Evolutionary conservation across 2,329 filamentous ascomycete genomes (phyloP).

Genomic region (Clarireedia sp.): DNA sequence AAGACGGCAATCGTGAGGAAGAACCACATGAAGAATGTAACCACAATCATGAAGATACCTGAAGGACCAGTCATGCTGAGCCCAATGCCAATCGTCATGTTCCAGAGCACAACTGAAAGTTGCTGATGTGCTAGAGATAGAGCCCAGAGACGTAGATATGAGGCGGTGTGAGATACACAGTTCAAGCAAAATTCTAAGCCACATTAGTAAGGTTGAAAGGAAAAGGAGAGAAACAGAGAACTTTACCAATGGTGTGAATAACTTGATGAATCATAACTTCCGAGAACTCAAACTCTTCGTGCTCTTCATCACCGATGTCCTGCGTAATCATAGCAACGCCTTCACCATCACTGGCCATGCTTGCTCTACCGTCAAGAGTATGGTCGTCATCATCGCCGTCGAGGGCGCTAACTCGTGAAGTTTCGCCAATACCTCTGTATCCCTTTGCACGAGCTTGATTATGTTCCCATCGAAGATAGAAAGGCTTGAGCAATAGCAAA

Average conservation of each 20-base stretch:
- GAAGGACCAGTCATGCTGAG: constrained; percentile 57
- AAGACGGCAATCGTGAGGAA: constrained; percentile 71
- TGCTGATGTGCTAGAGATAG: constrained; percentile 96
- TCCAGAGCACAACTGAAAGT: constrained; percentile 91
- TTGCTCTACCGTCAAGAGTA: constrained; percentile 55
- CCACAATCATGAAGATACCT: constrained; percentile 73
- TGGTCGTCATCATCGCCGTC: constrained; percentile 77
- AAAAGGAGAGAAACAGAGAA: background rate
- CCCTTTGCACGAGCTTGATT: constrained; percentile 81
- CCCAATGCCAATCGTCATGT: constrained; percentile 81
- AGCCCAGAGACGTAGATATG: constrained; percentile 97
- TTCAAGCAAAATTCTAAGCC: constrained; percentile 88
- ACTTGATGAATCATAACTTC: constrained; percentile 99
- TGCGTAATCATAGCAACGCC: constrained; percentile 84
- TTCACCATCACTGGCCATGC: constrained; percentile 68
- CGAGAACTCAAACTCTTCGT: constrained; percentile 95
- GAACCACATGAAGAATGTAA: constrained; percentile 87
- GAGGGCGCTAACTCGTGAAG: constrained; percentile 76
- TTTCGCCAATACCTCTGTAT: constrained; percentile 90
- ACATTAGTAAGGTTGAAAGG: constrained; percentile 27
- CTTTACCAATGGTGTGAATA: constrained; percentile 93
- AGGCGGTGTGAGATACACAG: constrained; percentile 97
- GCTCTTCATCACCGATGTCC: constrained; percentile 76
- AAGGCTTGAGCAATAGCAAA: constrained; percentile 87
- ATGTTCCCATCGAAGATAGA: constrained; percentile 90